These are phyloP conservation scores for Urostyla sp. DNA, from an alignment of 73 alveolate genomes.

Conservation along the genomic window DNA sequence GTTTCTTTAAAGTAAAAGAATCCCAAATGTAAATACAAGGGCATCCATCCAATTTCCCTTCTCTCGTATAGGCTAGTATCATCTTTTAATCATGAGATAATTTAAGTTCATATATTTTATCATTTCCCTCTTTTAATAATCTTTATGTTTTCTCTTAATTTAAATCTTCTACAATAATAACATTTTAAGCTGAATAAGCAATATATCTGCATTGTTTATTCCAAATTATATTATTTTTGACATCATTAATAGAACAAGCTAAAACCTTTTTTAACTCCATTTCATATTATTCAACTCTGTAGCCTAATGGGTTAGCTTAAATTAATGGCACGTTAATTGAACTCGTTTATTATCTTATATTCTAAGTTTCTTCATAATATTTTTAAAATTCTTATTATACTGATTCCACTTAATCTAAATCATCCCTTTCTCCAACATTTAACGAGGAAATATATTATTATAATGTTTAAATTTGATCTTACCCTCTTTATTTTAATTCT, in stretches of 20 bases:
- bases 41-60: slow-evolving; percentile 56
- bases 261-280: slow-evolving; percentile 47
- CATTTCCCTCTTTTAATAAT: slow-evolving; percentile 68
- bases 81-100: slow-evolving; percentile 55
- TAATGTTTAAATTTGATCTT: too few species aligned
- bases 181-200: slow-evolving; percentile 50
- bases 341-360: neutral
- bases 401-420: too few species aligned
- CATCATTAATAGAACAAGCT: slow-evolving; percentile 39
- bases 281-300: slow-evolving; percentile 56
- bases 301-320: slow-evolving; percentile 39
- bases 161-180: slow-evolving; percentile 60
- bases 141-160: slow-evolving; percentile 54
- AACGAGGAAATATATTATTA: too few species aligned
- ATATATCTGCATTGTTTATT: slow-evolving; percentile 55
- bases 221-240: slow-evolving; percentile 69
- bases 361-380: too few species aligned
- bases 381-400: too few species aligned
- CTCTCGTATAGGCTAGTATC: slow-evolving; percentile 49
- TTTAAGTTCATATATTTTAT: slow-evolving; percentile 36
- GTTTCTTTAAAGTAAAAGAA: slow-evolving; percentile 57
- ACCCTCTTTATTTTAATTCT: neutral
- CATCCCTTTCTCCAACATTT: too few species aligned
- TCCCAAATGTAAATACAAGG: slow-evolving; percentile 72
- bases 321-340: slow-evolving; percentile 31